Percentiles rank a stretch among this genome's conserved stretches.
These are phyloP conservation scores for Microstegium vimineum DNA, from an alignment of 176 grass and related monocot species.

Conservation along the genomic window DNA sequence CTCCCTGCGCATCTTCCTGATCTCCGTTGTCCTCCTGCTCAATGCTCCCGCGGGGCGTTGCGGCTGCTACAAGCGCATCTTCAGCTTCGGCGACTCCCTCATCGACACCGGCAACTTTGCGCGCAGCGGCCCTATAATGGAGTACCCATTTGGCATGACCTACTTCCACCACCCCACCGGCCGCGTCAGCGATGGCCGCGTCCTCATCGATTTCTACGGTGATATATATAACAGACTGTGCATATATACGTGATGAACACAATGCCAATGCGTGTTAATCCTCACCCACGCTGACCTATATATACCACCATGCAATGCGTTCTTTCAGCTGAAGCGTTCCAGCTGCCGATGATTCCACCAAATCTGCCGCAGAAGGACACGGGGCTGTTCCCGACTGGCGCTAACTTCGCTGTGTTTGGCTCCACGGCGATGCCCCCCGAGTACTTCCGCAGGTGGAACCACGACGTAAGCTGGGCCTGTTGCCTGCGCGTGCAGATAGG, in stretches of 20 bases:
- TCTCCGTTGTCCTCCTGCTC: not conserved
- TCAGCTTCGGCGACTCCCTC: conserved; percentile 71
- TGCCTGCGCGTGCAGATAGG: conserved; percentile 32
- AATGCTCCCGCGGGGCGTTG: not conserved
- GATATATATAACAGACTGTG: not conserved
- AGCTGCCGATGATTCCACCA: conserved; percentile 33
- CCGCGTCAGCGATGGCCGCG: conserved; percentile 31
- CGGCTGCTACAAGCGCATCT: conserved; percentile 54
- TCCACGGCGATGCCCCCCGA: conserved; percentile 30
- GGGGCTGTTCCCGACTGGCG: conserved; percentile 39
- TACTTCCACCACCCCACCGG: conserved; percentile 29
- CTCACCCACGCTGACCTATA: not conserved
- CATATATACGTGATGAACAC: not conserved
- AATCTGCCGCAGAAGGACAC: conserved; percentile 23
- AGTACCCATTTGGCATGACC: conserved; percentile 58
- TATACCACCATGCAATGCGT: not conserved
- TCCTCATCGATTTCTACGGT: conserved; percentile 27
- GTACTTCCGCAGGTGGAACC: conserved; percentile 16
- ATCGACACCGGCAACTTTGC: conserved; percentile 59
- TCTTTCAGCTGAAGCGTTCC: conserved; percentile 47
- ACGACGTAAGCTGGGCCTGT: not conserved
- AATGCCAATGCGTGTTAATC: not conserved
- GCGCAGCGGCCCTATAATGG: not conserved
- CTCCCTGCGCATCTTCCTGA: not conserved
- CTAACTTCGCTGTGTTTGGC: conserved; percentile 54